A percentile compares a stretch with the other conserved stretches of the same genome.
Conservation (phyloP, 192 early-diverging fungal species). For the Ambispora gerdemannii region DNA sequence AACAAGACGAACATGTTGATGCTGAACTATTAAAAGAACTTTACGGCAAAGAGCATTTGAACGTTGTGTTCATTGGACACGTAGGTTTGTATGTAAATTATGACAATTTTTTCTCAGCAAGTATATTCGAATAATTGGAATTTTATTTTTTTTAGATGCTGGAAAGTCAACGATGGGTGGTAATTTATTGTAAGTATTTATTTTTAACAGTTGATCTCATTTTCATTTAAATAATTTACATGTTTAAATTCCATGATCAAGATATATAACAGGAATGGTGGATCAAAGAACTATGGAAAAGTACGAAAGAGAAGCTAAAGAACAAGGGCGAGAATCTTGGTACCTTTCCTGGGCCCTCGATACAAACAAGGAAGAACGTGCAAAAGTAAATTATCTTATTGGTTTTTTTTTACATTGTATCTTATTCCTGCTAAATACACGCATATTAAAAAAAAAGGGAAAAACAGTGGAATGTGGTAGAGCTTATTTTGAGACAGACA, state of each 20-base stretch:
- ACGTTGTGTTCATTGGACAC: constrained; percentile 99
- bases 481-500: constrained; percentile 95
- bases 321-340: constrained; percentile 95
- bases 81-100: constrained; percentile 64
- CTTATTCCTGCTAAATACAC: neutral
- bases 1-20: constrained; percentile 55
- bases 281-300: constrained; percentile 99
- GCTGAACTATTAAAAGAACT: constrained; percentile 62
- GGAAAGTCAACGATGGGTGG: constrained; percentile 99
- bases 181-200: constrained; percentile 77
- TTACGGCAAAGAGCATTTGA: constrained; percentile 90
- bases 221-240: neutral
- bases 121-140: constrained; percentile 4
- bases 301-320: constrained; percentile 98
- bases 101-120: constrained; percentile 1
- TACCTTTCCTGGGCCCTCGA: constrained; percentile 99
- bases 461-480: constrained; percentile 99
- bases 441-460: constrained; percentile 56
- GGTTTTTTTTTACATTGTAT: neutral
- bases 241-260: constrained; percentile 23
- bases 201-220: neutral
- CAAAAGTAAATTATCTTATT: constrained; percentile 59
- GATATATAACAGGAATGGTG: constrained; percentile 94
- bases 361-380: constrained; percentile 93
- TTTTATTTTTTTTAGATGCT: constrained; percentile 52